phyloP scores from a whole-genome alignment of 768 basidiomycete genomes.

The Hygrophorus pudorinus region DNA sequence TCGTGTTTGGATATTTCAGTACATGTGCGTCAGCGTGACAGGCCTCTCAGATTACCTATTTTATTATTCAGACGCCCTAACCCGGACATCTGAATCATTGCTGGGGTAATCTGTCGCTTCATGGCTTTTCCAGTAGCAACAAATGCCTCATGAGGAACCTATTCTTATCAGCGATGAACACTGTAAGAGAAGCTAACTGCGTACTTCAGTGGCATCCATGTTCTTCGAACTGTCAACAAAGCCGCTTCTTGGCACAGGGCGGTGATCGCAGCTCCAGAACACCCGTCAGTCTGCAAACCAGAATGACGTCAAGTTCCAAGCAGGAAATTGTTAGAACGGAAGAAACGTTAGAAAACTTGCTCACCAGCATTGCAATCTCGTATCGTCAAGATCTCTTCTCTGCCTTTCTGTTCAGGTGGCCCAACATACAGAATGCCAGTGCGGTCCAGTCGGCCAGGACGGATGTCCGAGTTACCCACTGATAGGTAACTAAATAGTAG shows the following conservation, averaged over 20 bases:
- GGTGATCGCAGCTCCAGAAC: constrained; percentile 90
- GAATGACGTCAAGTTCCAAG: constrained; percentile 1
- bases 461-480: constrained; percentile 63
- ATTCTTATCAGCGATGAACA: constrained; percentile 1
- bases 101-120: constrained; percentile 77
- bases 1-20: too few relatives aligned
- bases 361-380: constrained; percentile 67
- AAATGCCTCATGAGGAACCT: constrained; percentile 72
- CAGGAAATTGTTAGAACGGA: too few relatives aligned
- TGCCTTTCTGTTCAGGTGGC: constrained; percentile 70
- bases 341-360: constrained; percentile 16
- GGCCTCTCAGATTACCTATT: too few relatives aligned
- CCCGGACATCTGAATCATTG: constrained; percentile 56
- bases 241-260: constrained; percentile 96
- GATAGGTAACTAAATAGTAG: constrained; percentile 2
- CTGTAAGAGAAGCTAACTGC: constrained; percentile 17
- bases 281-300: constrained; percentile 70
- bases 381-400: constrained; percentile 81
- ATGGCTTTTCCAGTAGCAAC: constrained; percentile 59
- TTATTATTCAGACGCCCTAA: neutral
- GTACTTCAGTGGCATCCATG: constrained; percentile 65
- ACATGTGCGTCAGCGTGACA: too few relatives aligned
- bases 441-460: constrained; percentile 90
- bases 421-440: constrained; percentile 94
- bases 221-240: constrained; percentile 80